These are phyloP conservation scores for Vararia minispora DNA, from an alignment of 768 basidiomycete species.

Conservation along the genomic window DNA sequence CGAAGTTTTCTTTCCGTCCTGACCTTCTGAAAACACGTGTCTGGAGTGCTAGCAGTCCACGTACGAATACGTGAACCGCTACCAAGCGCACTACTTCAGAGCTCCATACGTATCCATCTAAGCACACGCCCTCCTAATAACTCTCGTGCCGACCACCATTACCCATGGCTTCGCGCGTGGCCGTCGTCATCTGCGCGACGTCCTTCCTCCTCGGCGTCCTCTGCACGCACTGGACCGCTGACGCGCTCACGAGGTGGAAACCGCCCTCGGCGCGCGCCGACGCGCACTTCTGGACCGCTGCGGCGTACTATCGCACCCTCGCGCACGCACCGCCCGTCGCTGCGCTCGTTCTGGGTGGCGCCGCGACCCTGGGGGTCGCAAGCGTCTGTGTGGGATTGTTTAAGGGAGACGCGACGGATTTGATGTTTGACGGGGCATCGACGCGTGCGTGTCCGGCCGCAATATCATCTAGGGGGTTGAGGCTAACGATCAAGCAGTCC, in stretches of 20 bases:
- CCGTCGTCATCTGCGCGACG: conserved; percentile 65
- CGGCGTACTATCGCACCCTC: conserved; percentile 71
- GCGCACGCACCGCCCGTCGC: conserved; percentile 51
- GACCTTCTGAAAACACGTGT: no score
- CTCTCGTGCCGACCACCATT: no score
- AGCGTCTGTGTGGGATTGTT: conserved; percentile 72
- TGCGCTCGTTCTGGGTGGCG: conserved; percentile 49
- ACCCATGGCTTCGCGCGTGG: conserved; percentile 53
- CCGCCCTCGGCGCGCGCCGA: conserved; percentile 63
- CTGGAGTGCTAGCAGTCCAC: no score
- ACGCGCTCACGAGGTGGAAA: conserved; percentile 84
- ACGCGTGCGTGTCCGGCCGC: conserved; percentile 56
- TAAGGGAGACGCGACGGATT: conserved; percentile 68
- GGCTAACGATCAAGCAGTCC: conserved; percentile 50
- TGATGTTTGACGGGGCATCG: conserved; percentile 92
- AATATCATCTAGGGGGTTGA: no score
- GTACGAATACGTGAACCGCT: no score
- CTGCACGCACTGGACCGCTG: conserved; percentile 90
- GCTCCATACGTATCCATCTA: no score
- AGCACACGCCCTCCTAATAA: no score
- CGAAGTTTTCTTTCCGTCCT: no score
- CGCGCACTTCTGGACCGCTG: conserved; percentile 72
- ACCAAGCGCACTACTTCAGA: no score
- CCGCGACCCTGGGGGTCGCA: no score
- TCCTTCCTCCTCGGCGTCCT: conserved; percentile 74